Evolutionary conservation across 805 yeast genomes (phyloP).

Genomic region (Spencermartinsiella europaea): DNA sequence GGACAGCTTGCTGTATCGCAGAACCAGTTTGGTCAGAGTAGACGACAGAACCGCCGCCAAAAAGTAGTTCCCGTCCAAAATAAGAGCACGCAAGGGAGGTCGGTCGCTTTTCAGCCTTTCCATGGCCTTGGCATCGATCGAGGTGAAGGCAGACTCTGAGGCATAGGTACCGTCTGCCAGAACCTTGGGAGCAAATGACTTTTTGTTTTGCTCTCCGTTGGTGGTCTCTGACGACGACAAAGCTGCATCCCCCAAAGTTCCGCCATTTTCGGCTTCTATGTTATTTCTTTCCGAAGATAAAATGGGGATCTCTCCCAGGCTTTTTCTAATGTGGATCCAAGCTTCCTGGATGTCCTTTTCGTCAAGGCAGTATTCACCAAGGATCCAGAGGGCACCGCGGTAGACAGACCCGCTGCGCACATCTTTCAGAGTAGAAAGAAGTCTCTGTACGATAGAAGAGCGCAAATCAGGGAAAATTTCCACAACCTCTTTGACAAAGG

Average conservation of each 20-base stretch:
- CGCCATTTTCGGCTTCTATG: slow-evolving; percentile 28
- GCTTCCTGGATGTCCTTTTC: slow-evolving; percentile 69
- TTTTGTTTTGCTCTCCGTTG: slow-evolving; percentile 28
- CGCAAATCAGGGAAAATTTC: slow-evolving; percentile 85
- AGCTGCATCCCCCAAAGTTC: slow-evolving; percentile 11
- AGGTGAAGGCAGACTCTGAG: slow-evolving; percentile 76
- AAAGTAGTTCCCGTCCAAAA: slow-evolving; percentile 85
- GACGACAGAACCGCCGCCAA: slow-evolving; percentile 83
- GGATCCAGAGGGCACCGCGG: slow-evolving; percentile 91
- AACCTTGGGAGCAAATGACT: slow-evolving; percentile 63
- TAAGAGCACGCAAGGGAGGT: slow-evolving; percentile 76
- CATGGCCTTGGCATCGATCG: slow-evolving; percentile 24
- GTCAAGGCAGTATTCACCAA: slow-evolving; percentile 83
- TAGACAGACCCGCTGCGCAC: slow-evolving; percentile 85
- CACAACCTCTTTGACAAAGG: slow-evolving; percentile 91
- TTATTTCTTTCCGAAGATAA: slow-evolving; percentile 61
- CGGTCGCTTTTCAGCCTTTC: slow-evolving; percentile 33
- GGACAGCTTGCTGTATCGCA: slow-evolving; percentile 61
- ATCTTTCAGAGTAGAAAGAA: slow-evolving; percentile 55
- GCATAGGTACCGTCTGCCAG: slow-evolving; percentile 99
- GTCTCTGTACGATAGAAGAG: slow-evolving; percentile 53
- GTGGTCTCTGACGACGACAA: slow-evolving; percentile 26
- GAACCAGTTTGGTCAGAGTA: slow-evolving; percentile 79
- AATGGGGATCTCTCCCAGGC: slow-evolving; percentile 90
- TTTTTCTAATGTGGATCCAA: slow-evolving; percentile 80